Percentiles rank a stretch among this genome's conserved stretches.
Conservation (phyloP, 495 filamentous ascomycete genomes). For the Aspergillus ellipticus region DNA sequence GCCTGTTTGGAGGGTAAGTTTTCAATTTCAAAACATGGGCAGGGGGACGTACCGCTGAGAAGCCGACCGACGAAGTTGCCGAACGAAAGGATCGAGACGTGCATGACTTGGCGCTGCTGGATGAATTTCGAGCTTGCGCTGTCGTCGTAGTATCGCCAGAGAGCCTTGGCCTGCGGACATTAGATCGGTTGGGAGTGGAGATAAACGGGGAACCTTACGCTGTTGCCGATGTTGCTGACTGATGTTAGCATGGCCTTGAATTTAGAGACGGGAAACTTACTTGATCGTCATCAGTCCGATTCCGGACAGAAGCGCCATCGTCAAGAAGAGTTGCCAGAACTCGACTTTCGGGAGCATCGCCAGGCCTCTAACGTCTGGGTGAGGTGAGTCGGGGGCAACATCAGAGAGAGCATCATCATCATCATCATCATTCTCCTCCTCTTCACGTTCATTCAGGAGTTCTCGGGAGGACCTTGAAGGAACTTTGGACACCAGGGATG, state of each 20-base stretch:
- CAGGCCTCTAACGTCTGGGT: conserved; percentile 86
- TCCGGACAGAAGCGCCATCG: conserved; percentile 85
- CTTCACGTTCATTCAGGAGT: conserved; percentile 7
- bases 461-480: conserved; percentile 37
- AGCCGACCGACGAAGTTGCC: conserved; percentile 80
- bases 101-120: conserved; percentile 77
- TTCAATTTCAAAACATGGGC: too few relatives aligned
- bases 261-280: conserved; percentile 49
- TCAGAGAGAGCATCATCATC: conserved; percentile 38
- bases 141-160: conserved; percentile 82
- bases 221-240: conserved; percentile 88
- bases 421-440: too few relatives aligned
- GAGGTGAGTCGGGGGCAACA: conserved; percentile 52
- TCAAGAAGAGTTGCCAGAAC: conserved; percentile 85
- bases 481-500: conserved; percentile 74
- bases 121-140: conserved; percentile 70
- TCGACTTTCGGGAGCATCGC: conserved; percentile 69
- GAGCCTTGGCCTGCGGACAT: conserved; percentile 50
- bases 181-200: conserved; percentile 3
- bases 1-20: too few relatives aligned
- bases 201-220: conserved; percentile 44
- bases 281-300: conserved; percentile 99
- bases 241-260: conserved; percentile 31
- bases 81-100: conserved; percentile 88
- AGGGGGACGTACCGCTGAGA: conserved; percentile 54